These are phyloP conservation scores for Pseudozyma pruni DNA, from an alignment of 1,284 basidiomycete genomes.

Conservation along the genomic window DNA sequence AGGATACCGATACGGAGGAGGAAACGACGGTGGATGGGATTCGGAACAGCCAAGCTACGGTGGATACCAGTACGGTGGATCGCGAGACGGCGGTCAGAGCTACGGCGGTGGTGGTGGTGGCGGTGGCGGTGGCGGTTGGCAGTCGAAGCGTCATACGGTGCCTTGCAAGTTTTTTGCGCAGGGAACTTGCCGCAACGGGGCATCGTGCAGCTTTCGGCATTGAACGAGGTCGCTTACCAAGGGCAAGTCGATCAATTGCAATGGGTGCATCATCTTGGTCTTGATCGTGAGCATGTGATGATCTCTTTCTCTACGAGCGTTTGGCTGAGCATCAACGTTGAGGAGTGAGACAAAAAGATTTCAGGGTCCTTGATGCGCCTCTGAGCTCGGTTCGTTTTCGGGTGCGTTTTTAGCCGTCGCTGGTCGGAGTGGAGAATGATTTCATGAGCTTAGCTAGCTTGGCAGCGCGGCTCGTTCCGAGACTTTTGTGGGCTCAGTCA, in stretches of 20 bases:
- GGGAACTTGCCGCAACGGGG: slow-evolving; percentile 28
- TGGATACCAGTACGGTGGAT: background rate
- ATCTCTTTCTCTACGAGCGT: too few species aligned
- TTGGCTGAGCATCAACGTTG: too few species aligned
- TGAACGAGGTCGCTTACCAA: background rate
- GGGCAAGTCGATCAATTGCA: too few species aligned
- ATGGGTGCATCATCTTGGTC: too few species aligned
- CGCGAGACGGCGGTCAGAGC: background rate
- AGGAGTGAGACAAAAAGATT: too few species aligned
- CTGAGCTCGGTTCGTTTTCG: too few species aligned
- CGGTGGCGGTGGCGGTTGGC: slow-evolving; percentile 1
- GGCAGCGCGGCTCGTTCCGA: too few species aligned
- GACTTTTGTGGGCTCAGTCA: too few species aligned
- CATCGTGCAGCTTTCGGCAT: slow-evolving; percentile 29
- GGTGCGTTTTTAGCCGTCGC: too few species aligned
- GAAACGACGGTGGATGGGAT: background rate
- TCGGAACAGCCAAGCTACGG: background rate
- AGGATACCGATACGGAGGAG: background rate
- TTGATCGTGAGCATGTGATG: too few species aligned
- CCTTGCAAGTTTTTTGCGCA: slow-evolving; percentile 38
- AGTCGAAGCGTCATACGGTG: slow-evolving; percentile 12
- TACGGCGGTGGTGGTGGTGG: slow-evolving; percentile 7
- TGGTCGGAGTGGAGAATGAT: too few species aligned
- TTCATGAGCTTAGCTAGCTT: background rate
- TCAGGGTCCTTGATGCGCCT: too few species aligned